These are phyloP conservation scores for Naganishia cerealis DNA, from an alignment of 1,284 basidiomycete genomes.

Conservation along the genomic window DNA sequence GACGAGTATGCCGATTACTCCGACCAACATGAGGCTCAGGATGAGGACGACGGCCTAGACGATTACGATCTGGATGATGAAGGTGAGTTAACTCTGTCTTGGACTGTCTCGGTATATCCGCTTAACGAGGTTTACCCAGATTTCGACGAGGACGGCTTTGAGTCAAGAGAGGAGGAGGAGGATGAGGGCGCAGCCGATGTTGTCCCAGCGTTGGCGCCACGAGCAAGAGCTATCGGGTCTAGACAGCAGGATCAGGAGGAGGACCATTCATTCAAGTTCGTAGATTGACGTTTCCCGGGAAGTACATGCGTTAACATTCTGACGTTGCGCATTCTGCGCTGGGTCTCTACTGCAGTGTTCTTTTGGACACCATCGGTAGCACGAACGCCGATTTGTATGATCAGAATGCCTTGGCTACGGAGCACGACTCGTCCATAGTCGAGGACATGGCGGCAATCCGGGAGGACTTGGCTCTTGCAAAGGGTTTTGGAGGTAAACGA, in stretches of 20 bases:
- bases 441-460: constrained; percentile 31
- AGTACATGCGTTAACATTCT: neutral
- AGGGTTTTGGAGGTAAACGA: constrained; percentile 26
- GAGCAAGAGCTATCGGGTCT: neutral
- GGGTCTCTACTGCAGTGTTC: neutral
- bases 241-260: constrained; percentile 24
- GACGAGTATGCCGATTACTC: constrained; percentile 12
- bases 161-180: constrained; percentile 23
- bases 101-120: neutral
- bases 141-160: constrained; percentile 13
- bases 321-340: neutral
- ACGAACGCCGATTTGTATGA: constrained; percentile 20
- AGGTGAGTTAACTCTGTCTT: neutral
- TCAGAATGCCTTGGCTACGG: constrained; percentile 7
- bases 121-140: neutral
- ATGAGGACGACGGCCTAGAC: constrained; percentile 9
- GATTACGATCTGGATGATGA: constrained; percentile 18
- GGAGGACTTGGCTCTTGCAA: constrained; percentile 30
- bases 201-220: neutral
- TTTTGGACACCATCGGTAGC: constrained; percentile 16
- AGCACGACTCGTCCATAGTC: constrained; percentile 27
- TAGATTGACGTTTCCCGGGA: neutral
- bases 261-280: constrained; percentile 29
- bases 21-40: neutral
- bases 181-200: constrained; percentile 4